Evolutionary conservation across 75 land plant genomes (phyloP).

Genomic region (Cupressus sempervirens): DNA sequence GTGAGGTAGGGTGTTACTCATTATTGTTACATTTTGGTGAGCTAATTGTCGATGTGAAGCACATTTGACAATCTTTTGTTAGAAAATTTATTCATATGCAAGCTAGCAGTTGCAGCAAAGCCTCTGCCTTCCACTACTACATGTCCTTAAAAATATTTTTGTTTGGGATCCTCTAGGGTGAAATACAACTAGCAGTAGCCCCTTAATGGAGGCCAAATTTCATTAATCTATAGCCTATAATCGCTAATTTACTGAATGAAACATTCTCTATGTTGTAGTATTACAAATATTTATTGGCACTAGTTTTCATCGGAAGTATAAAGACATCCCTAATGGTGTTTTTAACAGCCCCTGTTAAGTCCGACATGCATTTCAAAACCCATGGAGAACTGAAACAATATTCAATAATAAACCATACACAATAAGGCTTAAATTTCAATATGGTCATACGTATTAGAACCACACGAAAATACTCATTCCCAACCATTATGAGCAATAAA

Average conservation of each 20-base stretch:
- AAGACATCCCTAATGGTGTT: too few species aligned
- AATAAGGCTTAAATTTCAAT: too few species aligned
- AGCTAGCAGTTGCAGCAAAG: not conserved
- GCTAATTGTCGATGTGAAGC: not conserved
- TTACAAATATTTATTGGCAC: not conserved
- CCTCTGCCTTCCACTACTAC: not conserved
- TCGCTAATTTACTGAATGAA: not conserved
- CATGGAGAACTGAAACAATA: too few species aligned
- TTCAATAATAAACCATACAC: too few species aligned
- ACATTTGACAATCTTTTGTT: not conserved
- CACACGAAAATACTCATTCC: too few species aligned
- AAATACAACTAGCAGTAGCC: not conserved
- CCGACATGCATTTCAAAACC: too few species aligned
- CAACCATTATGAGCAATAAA: too few species aligned
- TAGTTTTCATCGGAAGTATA: too few species aligned
- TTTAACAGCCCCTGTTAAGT: too few species aligned
- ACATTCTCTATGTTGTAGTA: not conserved
- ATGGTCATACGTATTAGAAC: too few species aligned
- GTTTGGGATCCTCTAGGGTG: not conserved
- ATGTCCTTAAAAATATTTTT: not conserved
- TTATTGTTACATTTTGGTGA: not conserved
- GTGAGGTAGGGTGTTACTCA: not conserved
- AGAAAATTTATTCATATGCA: not conserved
- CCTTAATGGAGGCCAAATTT: not conserved
- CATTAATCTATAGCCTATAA: not conserved